Base-by-base conservation (phyloP, 495 filamentous ascomycete species). In the Apiosordaria backusii region DNA sequence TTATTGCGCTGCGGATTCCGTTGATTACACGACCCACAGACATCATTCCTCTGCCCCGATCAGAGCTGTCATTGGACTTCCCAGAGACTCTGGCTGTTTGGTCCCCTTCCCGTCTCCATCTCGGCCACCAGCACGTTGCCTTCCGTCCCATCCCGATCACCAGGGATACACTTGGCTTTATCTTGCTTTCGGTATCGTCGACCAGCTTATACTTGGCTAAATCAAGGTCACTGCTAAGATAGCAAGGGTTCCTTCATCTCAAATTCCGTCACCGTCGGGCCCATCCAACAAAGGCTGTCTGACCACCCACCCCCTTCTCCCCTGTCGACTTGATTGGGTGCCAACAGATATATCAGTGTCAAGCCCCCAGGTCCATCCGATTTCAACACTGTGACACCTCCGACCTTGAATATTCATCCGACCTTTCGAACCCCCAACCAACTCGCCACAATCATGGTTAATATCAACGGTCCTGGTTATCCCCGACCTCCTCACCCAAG, bases 101-200 rank as follows among this genome's bases (percentile, higher is more conserved):
- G 65, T 62, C 21, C 61, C 63, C 10, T 19, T 65, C 52, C 65
- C 57, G 63, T 64, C 50, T 67, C 63, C 55, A 60, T 66, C 64
- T 64, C 67, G 53, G 62, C 62, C 63, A 61, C 26, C 62, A 57
- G 68, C 70, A 69, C 63, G 57, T 64, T 71, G n/a, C n/a, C 22
- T 55, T 55, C 68, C 68, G 68, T 22, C 60, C 19, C 50, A 53
- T 18, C 52, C 50, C n/a, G 52, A 19, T 55, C 52, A 19, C 18
- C 52, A 21, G n/a, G 35, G 16, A 45, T 45, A 45, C 35, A 7
- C 35, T 7, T 45, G 35, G 35, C 35, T 45, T 45, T 13, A 7
- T 13, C 3, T 13, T 10, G 9, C 35, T 45, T 29, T 45, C 16
- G 35, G 9, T 15, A 45, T 15, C 35, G 35, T 45, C 10, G 13